phyloP scores from a whole-genome alignment of 306 rosid genomes.

The Vigna angularis region DNA sequence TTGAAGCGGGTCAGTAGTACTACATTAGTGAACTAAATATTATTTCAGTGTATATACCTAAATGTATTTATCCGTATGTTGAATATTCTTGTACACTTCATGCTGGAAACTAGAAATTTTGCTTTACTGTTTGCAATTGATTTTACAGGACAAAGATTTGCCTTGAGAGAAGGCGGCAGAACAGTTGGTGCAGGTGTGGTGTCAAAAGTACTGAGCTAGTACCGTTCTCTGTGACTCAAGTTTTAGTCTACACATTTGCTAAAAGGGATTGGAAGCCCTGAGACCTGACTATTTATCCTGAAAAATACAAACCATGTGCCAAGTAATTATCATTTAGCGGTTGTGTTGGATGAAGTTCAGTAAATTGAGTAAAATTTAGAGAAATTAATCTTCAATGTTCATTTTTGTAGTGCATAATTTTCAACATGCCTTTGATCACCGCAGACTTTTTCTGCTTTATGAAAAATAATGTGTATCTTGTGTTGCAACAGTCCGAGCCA shows the following conservation, averaged over 20 bases:
- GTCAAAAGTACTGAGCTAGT: slow-evolving; percentile 80
- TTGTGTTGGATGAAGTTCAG: slow-evolving; percentile 50
- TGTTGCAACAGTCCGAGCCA: slow-evolving; percentile 15
- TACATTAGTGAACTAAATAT: not conserved
- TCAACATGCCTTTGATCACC: slow-evolving; percentile 42
- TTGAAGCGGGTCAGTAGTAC: slow-evolving; percentile 77
- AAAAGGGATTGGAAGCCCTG: slow-evolving; percentile 31
- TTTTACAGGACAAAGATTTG: slow-evolving; percentile 96
- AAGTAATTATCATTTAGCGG: slow-evolving; percentile 43
- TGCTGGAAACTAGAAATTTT: slow-evolving; percentile 6
- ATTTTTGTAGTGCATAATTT: slow-evolving; percentile 56
- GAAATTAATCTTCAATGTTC: slow-evolving; percentile 47
- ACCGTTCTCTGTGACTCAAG: slow-evolving; percentile 27
- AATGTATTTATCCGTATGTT: not conserved
- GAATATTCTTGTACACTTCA: slow-evolving; percentile 3
- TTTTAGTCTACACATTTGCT: slow-evolving; percentile 42
- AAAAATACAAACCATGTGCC: slow-evolving; percentile 50
- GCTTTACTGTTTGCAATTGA: slow-evolving; percentile 26
- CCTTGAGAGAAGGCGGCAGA: slow-evolving; percentile 98
- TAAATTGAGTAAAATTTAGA: slow-evolving; percentile 50
- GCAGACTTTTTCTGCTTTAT: slow-evolving; percentile 44
- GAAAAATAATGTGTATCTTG: slow-evolving; percentile 58
- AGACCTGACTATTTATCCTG: slow-evolving; percentile 41
- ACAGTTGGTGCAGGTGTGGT: slow-evolving; percentile 99
- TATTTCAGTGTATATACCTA: not conserved